Evolutionary conservation across 805 yeast species (phyloP).

Genomic region (Metschnikowia peoriensis): DNA sequence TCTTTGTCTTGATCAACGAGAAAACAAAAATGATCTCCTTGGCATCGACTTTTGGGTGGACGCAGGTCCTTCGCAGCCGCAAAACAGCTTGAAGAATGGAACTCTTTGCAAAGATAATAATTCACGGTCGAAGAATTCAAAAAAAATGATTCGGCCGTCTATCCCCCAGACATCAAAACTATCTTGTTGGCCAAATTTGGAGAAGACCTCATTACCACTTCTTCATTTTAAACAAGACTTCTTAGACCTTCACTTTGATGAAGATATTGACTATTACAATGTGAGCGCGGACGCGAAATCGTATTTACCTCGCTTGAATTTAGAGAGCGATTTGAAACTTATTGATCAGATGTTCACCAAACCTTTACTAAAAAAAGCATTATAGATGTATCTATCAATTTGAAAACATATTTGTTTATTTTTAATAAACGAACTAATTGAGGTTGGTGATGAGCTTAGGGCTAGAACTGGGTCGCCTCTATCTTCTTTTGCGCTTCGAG

Average conservation of each 20-base stretch:
- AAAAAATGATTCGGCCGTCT: not conserved
- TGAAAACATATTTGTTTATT: too few species aligned
- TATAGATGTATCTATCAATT: too few species aligned
- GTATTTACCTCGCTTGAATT: constrained; percentile 15
- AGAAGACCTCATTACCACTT: not conserved
- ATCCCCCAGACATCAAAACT: not conserved
- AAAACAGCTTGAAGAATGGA: not conserved
- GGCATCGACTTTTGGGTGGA: not conserved
- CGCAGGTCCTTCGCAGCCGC: not conserved
- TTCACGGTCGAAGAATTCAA: not conserved
- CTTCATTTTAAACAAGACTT: not conserved
- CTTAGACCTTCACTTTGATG: constrained; percentile 10
- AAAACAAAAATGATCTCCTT: not conserved
- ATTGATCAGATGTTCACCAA: constrained; percentile 15
- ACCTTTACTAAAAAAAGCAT: constrained; percentile 3
- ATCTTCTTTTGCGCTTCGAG: too few species aligned
- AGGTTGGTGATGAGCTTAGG: too few species aligned
- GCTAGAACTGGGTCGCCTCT: too few species aligned
- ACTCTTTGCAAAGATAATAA: not conserved
- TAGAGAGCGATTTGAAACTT: constrained; percentile 17
- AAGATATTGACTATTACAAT: constrained; percentile 14
- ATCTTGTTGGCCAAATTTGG: not conserved
- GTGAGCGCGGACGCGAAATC: constrained; percentile 16
- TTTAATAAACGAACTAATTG: too few species aligned
- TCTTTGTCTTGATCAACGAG: not conserved